phyloP scores from a whole-genome alignment of 2,329 filamentous ascomycete species.

The Aureobasidium subglaciale region DNA sequence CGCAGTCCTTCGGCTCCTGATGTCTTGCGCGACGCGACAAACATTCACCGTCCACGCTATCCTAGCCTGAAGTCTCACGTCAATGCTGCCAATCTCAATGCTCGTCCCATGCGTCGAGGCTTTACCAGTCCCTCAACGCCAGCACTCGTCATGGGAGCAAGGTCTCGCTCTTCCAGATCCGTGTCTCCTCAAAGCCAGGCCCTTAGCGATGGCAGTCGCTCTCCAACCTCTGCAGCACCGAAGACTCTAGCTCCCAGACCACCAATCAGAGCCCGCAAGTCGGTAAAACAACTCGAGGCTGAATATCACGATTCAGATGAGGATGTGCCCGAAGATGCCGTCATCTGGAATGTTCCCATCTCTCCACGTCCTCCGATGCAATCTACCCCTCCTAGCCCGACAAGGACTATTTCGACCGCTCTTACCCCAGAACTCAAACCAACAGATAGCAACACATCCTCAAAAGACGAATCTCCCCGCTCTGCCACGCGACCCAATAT shows the following conservation, averaged over 20 bases:
- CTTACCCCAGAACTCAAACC: slow-evolving; percentile 3
- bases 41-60: slow-evolving; percentile 29
- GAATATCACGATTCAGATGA: slow-evolving; percentile 76
- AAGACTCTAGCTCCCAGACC: slow-evolving; percentile 28
- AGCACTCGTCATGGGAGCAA: slow-evolving; percentile 17
- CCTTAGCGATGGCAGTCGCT: slow-evolving; percentile 19
- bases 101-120: slow-evolving; percentile 32
- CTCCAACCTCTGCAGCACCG: slow-evolving; percentile 18
- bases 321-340: slow-evolving; percentile 66
- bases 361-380: slow-evolving; percentile 48
- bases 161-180: slow-evolving; percentile 24
- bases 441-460: background rate
- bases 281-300: slow-evolving; percentile 62
- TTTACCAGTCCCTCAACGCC: slow-evolving; percentile 32
- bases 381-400: slow-evolving; percentile 26
- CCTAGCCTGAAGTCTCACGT: slow-evolving; percentile 36
- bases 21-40: slow-evolving; percentile 32
- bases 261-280: slow-evolving; percentile 65
- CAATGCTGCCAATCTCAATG: slow-evolving; percentile 32
- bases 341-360: slow-evolving; percentile 76
- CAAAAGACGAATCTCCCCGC: background rate
- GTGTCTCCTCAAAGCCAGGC: slow-evolving; percentile 27
- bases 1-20: background rate
- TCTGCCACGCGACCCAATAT: slow-evolving; percentile 16
- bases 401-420: slow-evolving; percentile 25